Conservation (phyloP, 2,329 filamentous ascomycete species). For the Remersonia thermophila region DNA sequence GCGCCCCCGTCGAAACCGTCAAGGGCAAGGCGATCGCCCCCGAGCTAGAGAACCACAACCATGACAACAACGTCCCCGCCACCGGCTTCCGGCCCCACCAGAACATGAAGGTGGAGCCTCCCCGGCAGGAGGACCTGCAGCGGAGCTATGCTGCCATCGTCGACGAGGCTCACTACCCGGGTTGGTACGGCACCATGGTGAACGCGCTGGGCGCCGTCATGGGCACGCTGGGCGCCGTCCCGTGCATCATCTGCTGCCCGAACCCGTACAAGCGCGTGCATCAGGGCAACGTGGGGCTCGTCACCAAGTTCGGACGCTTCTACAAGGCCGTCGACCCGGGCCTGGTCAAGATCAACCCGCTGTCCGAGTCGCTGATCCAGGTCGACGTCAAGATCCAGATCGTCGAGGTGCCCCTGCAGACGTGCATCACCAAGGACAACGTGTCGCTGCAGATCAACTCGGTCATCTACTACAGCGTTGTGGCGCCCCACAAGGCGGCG, state of each 20-base stretch:
- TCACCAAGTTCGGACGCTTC: conserved; percentile 92
- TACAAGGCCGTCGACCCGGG: conserved; percentile 93
- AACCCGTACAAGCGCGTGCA: conserved; percentile 90
- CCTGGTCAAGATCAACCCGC: conserved; percentile 92
- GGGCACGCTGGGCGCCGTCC: conserved; percentile 73
- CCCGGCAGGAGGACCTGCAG: conserved; percentile 73
- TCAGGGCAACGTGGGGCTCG: conserved; percentile 88
- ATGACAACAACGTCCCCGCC: no score
- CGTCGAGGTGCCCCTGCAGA: conserved; percentile 86
- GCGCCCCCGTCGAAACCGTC: no score
- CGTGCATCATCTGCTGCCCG: conserved; percentile 82
- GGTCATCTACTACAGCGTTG: conserved; percentile 98
- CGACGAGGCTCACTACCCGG: conserved; percentile 57
- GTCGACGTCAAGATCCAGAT: conserved; percentile 99
- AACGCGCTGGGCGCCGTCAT: conserved; percentile 57
- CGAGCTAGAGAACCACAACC: no score
- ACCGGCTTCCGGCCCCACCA: conserved; percentile 37
- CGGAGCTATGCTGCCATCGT: conserved; percentile 60
- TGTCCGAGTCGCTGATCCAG: conserved; percentile 78
- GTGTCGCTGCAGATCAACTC: conserved; percentile 87
- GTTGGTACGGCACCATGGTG: conserved; percentile 81
- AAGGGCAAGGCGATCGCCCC: no score
- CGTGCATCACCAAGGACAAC: conserved; percentile 99
- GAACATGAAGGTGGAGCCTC: conserved; percentile 64
- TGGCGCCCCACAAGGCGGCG: conserved; percentile 86